These are phyloP conservation scores for Euphrasia arctica DNA, from an alignment of 305 asterid species.

Conservation along the genomic window DNA sequence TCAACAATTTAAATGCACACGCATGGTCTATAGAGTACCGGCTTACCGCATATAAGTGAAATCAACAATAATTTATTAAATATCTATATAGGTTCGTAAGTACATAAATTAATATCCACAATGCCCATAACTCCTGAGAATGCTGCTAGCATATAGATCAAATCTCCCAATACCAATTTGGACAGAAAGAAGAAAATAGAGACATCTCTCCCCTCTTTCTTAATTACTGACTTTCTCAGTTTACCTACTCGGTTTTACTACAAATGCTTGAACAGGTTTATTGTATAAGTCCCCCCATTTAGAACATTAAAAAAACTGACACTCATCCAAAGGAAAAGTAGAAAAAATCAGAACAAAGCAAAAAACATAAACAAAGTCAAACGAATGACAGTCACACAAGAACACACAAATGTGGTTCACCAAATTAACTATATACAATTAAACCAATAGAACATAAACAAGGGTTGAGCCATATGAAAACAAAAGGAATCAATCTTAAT, in stretches of 20 bases:
- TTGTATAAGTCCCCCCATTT: slow-evolving; percentile 7
- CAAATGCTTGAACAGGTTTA: slow-evolving; percentile 18
- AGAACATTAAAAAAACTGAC: background rate
- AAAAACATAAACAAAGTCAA: background rate
- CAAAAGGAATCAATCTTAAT: slow-evolving; percentile 16
- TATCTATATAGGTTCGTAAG: slow-evolving; percentile 7
- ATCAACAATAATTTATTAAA: slow-evolving; percentile 6
- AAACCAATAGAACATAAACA: slow-evolving; percentile 19
- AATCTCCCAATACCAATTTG: slow-evolving; percentile 10
- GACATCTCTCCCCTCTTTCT: slow-evolving; percentile 1
- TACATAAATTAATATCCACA: slow-evolving; percentile 11
- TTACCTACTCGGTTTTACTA: slow-evolving; percentile 13
- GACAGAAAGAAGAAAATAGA: slow-evolving; percentile 1
- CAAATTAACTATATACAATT: slow-evolving; percentile 8
- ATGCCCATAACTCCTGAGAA: slow-evolving; percentile 3
- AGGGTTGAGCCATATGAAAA: slow-evolving; percentile 19
- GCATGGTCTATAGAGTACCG: slow-evolving; percentile 10
- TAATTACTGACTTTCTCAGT: slow-evolving; percentile 5
- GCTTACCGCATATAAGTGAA: background rate
- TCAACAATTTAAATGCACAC: slow-evolving; percentile 6
- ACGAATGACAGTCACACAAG: background rate
- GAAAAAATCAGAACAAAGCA: background rate
- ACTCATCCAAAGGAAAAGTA: background rate
- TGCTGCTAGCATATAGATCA: slow-evolving; percentile 7
- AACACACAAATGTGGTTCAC: slow-evolving; percentile 5